Evolutionary conservation across 2,329 filamentous ascomycete genomes (phyloP).

Genomic region (Aureobasidium melanogenum): DNA sequence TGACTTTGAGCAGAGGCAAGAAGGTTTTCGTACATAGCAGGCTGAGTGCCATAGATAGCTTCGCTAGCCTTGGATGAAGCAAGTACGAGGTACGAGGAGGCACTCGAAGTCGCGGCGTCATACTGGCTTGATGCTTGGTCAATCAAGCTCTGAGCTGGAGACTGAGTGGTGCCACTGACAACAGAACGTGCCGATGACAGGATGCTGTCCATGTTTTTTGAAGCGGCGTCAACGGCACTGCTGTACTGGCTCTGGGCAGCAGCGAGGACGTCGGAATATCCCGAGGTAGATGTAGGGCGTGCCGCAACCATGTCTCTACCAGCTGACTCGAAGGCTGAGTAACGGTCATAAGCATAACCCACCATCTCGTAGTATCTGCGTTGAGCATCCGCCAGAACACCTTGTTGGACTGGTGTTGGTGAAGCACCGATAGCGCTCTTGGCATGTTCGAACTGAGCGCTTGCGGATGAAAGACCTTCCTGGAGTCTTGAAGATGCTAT

Average conservation of each 20-base stretch:
- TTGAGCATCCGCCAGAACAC: conserved; percentile 50
- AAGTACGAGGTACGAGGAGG: conserved; percentile 11
- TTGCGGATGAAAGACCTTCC: conserved; percentile 62
- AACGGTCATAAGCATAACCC: conserved; percentile 69
- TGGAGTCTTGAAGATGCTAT: conserved; percentile 62
- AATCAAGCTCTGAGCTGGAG: conserved; percentile 22
- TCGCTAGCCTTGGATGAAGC: conserved; percentile 11
- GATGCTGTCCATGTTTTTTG: conserved; percentile 20
- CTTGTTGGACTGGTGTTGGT: conserved; percentile 47
- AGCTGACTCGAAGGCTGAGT: conserved; percentile 63
- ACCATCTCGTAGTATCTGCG: conserved; percentile 69
- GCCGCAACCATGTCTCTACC: conserved; percentile 51
- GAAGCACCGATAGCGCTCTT: conserved; percentile 57
- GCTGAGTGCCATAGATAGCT: conserved; percentile 53
- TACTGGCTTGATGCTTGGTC: conserved; percentile 24
- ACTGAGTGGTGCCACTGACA: conserved; percentile 17
- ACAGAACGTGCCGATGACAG: conserved; percentile 19
- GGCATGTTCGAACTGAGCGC: conserved; percentile 61
- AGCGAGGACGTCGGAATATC: conserved; percentile 62
- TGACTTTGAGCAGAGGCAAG: conserved; percentile 49
- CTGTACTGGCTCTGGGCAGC: conserved; percentile 44
- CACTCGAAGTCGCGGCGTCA: conserved; percentile 21
- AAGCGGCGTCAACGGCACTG: conserved; percentile 25
- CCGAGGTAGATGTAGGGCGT: conserved; percentile 43
- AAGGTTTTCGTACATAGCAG: conserved; percentile 60